Evolutionary conservation across 805 yeast genomes (phyloP).

Genomic region (Candida stauntonica): DNA sequence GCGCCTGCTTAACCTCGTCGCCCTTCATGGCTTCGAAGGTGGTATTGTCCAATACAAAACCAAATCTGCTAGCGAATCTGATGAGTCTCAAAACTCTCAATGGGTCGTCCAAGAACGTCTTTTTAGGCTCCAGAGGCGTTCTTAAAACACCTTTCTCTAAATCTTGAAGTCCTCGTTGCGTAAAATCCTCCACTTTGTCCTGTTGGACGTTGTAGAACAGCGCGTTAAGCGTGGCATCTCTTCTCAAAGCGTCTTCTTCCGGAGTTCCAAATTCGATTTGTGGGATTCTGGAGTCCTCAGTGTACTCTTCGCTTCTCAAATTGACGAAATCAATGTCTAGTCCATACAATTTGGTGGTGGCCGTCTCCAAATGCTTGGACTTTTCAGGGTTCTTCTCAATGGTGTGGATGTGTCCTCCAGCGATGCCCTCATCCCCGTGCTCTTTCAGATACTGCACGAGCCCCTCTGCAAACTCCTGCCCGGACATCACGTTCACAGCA

Average conservation of each 20-base stretch:
- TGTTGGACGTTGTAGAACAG: conserved; percentile 78
- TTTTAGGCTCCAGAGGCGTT: conserved; percentile 82
- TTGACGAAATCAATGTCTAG: conserved; percentile 93
- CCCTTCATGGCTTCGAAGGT: conserved; percentile 62
- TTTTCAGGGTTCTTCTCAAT: conserved; percentile 93
- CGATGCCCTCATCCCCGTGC: conserved; percentile 28
- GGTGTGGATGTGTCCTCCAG: conserved; percentile 56
- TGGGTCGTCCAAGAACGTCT: conserved; percentile 93
- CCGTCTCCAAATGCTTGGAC: conserved; percentile 94
- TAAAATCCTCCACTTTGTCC: conserved; percentile 75
- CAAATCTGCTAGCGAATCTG: conserved; percentile 78
- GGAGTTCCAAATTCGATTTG: conserved; percentile 82
- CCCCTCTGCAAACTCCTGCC: conserved; percentile 76
- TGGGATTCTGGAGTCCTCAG: conserved; percentile 85
- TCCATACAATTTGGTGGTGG: conserved; percentile 81
- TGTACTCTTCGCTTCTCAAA: conserved; percentile 80
- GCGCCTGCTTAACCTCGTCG: conserved; percentile 49
- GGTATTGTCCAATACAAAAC: conserved; percentile 56
- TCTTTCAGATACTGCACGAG: conserved; percentile 46
- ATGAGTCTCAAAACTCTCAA: conserved; percentile 80
- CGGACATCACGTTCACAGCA: conserved; percentile 80
- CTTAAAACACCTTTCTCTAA: conserved; percentile 64
- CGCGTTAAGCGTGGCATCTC: conserved; percentile 96
- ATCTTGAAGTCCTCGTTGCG: conserved; percentile 72
- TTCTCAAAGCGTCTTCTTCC: conserved; percentile 80